These are phyloP conservation scores for Salix suchowensis DNA, from an alignment of 345 rosid species.

Conservation along the genomic window DNA sequence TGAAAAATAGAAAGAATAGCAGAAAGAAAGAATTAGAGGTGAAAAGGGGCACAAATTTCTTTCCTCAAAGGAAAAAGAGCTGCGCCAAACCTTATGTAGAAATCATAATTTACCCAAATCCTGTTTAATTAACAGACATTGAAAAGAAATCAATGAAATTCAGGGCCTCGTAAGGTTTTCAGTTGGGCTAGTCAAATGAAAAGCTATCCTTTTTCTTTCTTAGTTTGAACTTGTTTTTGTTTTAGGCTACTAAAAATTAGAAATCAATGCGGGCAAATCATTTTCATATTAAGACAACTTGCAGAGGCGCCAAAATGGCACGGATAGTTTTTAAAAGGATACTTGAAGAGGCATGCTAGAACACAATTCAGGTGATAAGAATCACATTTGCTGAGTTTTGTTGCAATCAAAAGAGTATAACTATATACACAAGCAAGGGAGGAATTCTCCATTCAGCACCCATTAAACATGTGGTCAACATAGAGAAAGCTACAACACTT, in stretches of 20 bases:
- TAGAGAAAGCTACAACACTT: background rate
- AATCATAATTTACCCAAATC: background rate
- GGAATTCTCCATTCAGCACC: background rate
- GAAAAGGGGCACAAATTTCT: background rate
- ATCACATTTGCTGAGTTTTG: background rate
- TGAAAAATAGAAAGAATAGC: constrained; percentile 17
- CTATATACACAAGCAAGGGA: background rate
- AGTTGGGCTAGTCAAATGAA: background rate
- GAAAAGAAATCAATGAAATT: background rate
- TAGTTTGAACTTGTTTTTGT: background rate
- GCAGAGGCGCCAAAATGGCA: background rate
- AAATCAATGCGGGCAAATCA: background rate
- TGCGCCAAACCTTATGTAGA: background rate
- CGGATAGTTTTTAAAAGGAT: background rate
- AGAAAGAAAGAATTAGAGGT: constrained; percentile 1
- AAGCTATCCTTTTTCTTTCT: background rate
- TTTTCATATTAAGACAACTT: background rate
- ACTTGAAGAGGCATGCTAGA: background rate
- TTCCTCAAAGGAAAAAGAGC: background rate
- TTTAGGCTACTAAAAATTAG: background rate
- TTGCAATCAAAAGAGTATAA: background rate
- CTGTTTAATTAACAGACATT: background rate
- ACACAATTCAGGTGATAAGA: background rate
- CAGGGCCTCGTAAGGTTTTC: background rate
- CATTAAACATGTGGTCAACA: background rate